Evolutionary conservation across 176 grass and related monocot species (phyloP), one percentile per base, ranked within the genome.

Genomic region (Aegilops longissima): DNA sequence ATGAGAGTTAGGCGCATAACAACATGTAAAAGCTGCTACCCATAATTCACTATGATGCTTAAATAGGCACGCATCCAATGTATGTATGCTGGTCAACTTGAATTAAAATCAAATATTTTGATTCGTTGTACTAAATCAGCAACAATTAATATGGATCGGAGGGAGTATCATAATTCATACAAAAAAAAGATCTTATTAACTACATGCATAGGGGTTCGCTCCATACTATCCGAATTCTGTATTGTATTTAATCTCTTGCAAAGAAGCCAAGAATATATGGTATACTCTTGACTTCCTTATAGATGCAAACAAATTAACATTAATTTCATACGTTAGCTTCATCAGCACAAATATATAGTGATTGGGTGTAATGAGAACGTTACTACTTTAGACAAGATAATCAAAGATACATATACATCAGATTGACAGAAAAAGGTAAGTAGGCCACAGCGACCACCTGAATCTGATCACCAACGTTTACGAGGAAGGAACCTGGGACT

Each of bases 391-490:
- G 72, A 17, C 6, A 74, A 74, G 40, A 74, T 29, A 54, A 74
- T 29, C 4, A 23, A 47, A 74, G 40, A 73, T 73, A 47, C 20
- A 70, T 73, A 73, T 29, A 49, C 24, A 76, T 76, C 24, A 76
- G 44, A 75, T 49, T 49, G 44, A 27, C 30, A 76, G 30, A 54
- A 76, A 44, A 29, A 76, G 4, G 25, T 76, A 52, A 76, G 14
- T 56, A 20, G 54, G 51, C 40, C 21, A 80, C 83, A 80, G n/a
- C 29, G 35, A 72, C 84, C 40, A 90, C 94, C 87, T 93, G 89
- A 82, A 92, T 86, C 86, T 96, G 94, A 72, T 96, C 91, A 71
- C 85, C 94, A 61, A 93, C 33, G 38, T 96, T 96, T 27, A 93
- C 82, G 2, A 93, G 45, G 13, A 96, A 90, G 59, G 94, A 86